Evolutionary conservation across 2,329 filamentous ascomycete genomes (phyloP), one percentile per base, ranked within the genome.

Genomic region (Allantophomopsis lycopodina): DNA sequence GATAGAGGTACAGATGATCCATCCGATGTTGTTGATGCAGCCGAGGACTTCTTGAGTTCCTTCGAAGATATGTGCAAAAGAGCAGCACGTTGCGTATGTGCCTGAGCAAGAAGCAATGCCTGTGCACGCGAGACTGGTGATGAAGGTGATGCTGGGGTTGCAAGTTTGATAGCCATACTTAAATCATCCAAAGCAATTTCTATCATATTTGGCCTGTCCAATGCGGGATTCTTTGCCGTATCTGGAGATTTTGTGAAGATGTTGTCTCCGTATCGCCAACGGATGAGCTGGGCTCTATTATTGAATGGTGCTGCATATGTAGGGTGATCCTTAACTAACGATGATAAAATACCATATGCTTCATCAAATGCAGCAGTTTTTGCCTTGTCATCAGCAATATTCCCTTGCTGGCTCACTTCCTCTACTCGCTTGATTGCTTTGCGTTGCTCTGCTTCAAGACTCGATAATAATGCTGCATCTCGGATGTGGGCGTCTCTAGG

Each of bases 241-340:
- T 37, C 28, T 12, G 58, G 59, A 17, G 60, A 54, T 17, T 55
- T 49, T 30, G 76, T 55, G 16, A 79, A 58, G 52, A 77, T 63
- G 2, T 63, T 60, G 51, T 82, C 76, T 10, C 77, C 78, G 45
- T 79, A 76, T 41, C 76, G 58, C 36, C 79, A 63, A 16, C 79
- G 63, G 21, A 71, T 50, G 7, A 79, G 68, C 55, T 88, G 83
- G 2, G 79, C 83, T 37, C 82, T 69, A 57, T 89, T 88, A 55
- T 86, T 82, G 42, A 75, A 71, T 5, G 76, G 79, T 46, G 79
- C 83, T 16, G 82, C 80, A 56, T 88, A 88, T 23, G 62, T 58
- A 3, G 82, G 79, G 39, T 74, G 55, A 17, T 69, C 58, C 2
- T 61, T 51, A 32, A 86, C 71, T 23, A 86, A 63, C 2, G 23